Percentiles rank a stretch among this genome's conserved stretches.
Conservation (phyloP, 1,139 yeast genomes). For the Yamadazyma blattariae region DNA sequence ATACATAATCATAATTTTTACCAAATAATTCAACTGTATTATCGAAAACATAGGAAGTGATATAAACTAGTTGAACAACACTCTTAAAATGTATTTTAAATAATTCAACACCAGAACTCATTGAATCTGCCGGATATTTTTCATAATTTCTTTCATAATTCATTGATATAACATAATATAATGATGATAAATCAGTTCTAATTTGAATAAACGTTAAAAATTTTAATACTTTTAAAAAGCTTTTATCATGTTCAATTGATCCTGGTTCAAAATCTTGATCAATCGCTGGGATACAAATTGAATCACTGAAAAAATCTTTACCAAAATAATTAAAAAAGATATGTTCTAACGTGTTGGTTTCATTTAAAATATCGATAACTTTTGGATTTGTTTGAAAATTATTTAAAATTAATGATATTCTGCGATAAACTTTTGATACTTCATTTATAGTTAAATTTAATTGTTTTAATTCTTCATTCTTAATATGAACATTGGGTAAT, state of each 20-base stretch:
- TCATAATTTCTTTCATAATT: constrained; percentile 39
- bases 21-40: constrained; percentile 45
- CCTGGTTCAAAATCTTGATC: constrained; percentile 14
- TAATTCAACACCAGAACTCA: constrained; percentile 43
- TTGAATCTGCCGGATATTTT: constrained; percentile 28
- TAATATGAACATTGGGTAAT: constrained; percentile 19
- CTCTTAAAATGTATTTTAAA: constrained; percentile 43
- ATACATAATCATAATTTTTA: constrained; percentile 35
- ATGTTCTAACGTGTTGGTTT: constrained; percentile 38
- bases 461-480: constrained; percentile 18
- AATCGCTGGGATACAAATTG: constrained; percentile 33
- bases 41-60: constrained; percentile 45
- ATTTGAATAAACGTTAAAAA: constrained; percentile 36
- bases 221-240: constrained; percentile 31
- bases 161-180: constrained; percentile 42
- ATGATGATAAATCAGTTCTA: constrained; percentile 42
- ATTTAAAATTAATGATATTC: constrained; percentile 26
- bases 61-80: constrained; percentile 44
- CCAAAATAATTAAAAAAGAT: constrained; percentile 39
- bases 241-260: constrained; percentile 20
- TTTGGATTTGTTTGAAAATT: constrained; percentile 32
- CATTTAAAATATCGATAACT: constrained; percentile 34
- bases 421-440: constrained; percentile 29
- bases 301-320: constrained; percentile 42
- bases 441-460: constrained; percentile 14